phyloP scores from a whole-genome alignment of 345 rosid genomes.

The Rhodamnia argentea region DNA sequence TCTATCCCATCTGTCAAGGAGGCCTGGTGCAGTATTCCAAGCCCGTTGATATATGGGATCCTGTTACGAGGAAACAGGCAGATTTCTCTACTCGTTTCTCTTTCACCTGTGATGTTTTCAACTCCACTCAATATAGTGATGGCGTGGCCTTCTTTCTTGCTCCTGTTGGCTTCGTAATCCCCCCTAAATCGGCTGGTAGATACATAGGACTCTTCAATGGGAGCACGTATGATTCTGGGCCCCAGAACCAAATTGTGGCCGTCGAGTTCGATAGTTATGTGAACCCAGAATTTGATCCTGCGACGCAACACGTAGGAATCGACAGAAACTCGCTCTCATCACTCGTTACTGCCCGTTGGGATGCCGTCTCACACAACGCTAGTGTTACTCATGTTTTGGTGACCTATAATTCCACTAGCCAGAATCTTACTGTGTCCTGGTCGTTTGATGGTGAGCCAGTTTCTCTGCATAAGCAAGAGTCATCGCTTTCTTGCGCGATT shows the following conservation, averaged over 20 bases:
- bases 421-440: background rate
- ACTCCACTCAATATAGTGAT: too few species aligned
- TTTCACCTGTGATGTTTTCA: too few species aligned
- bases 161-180: too few species aligned
- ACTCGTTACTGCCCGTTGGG: fast-evolving
- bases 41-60: background rate
- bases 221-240: too few species aligned
- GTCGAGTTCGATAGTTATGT: too few species aligned
- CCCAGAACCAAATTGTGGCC: too few species aligned
- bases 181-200: too few species aligned
- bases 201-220: too few species aligned
- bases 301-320: too few species aligned
- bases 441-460: background rate
- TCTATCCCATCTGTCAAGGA: background rate
- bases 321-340: background rate
- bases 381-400: background rate
- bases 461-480: background rate
- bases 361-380: background rate
- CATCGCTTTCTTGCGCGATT: background rate
- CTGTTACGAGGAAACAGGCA: background rate
- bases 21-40: background rate
- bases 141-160: too few species aligned
- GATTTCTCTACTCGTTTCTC: background rate
- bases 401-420: background rate
- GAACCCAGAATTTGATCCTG: too few species aligned